Evolutionary conservation across 2,329 filamentous ascomycete species (phyloP), one percentile per base, ranked within the genome.

Genomic region (Alternaria arborescens): DNA sequence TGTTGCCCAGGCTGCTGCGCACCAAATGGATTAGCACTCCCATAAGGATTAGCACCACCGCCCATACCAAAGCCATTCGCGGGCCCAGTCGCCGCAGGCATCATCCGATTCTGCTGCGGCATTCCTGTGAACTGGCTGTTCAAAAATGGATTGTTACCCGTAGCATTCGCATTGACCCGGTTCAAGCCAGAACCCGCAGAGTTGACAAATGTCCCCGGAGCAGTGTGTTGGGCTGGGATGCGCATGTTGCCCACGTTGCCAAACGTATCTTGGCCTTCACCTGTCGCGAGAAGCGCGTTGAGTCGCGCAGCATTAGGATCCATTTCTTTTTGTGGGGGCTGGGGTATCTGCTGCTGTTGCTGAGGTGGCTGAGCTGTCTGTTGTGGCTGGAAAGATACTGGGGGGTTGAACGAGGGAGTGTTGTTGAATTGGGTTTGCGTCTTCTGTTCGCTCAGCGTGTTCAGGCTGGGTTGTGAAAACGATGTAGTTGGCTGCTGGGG

Each of bases 231-330:
- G 2, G 95, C 89, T 1, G 95, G 95, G 66, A 99, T 97, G 79
- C 95, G 93, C 47, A 97, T 85, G 66, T 98, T 92, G 68, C 95
- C 95, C n/a, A 92, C 92, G 78, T 99, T 99, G 67, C 95, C 95
- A 77, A 96, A 99, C 0, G 95, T 99, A 76, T 99, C 95, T 83
- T 96, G 91, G 24, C 95, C 95, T 58, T 99, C 95, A 66, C 95
- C 94, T 24, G 86, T 88, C 3, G 93, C 87, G 44, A 99, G 87
- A 34, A 99, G 87, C 1, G 91, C 87, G 76, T 98, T 98, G 68
- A 99, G 90, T 73, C 88, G 91, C 22, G 90, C 88, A 59, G 87
- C 82, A 65, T 89, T 87, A 12, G 87, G 86, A 67, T 90, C 85
- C 70, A 79, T 74, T 50, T 78, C 75, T 58, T 77, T 76, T 64